These are phyloP conservation scores for Rutidosis leptorrhynchoides DNA, from an alignment of 129 eudicot genomes.

Conservation along the genomic window DNA sequence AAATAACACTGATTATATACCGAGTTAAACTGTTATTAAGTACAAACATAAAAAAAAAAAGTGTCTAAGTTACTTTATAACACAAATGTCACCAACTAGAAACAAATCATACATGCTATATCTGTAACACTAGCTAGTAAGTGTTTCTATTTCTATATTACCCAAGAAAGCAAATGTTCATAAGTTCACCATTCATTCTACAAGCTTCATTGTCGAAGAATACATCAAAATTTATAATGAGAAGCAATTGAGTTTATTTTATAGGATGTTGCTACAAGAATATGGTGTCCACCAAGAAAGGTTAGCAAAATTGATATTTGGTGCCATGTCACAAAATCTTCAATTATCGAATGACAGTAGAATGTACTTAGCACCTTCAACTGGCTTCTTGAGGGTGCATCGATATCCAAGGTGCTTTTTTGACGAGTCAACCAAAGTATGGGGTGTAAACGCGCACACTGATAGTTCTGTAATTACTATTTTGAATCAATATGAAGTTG, in stretches of 20 bases:
- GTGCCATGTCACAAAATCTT: slow-evolving; percentile 45
- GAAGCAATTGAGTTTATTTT: neutral
- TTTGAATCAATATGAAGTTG: slow-evolving; percentile 65
- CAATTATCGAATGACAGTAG: slow-evolving; percentile 19
- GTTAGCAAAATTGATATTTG: slow-evolving; percentile 47
- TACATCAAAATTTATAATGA: too few relatives aligned
- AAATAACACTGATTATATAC: too few relatives aligned
- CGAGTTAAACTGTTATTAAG: too few relatives aligned
- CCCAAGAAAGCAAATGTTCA: too few relatives aligned
- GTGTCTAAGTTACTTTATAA: too few relatives aligned
- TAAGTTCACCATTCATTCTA: too few relatives aligned
- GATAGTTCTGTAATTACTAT: slow-evolving; percentile 84
- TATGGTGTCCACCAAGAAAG: slow-evolving; percentile 64
- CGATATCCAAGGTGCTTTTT: slow-evolving; percentile 52
- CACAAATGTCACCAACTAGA: too few relatives aligned
- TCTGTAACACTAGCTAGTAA: too few relatives aligned
- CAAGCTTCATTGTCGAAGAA: too few relatives aligned
- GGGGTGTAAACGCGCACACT: slow-evolving; percentile 79
- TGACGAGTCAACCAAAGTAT: slow-evolving; percentile 27
- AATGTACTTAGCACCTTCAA: slow-evolving; percentile 46
- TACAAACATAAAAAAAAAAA: too few relatives aligned
- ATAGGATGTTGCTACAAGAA: slow-evolving; percentile 47
- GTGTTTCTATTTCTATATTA: too few relatives aligned
- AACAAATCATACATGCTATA: too few relatives aligned
- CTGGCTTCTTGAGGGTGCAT: slow-evolving; percentile 57